Percentiles rank a stretch among this genome's conserved stretches.
Evolutionary conservation across 2,329 filamentous ascomycete species (phyloP).

Genomic region (Colletotrichum sp.): DNA sequence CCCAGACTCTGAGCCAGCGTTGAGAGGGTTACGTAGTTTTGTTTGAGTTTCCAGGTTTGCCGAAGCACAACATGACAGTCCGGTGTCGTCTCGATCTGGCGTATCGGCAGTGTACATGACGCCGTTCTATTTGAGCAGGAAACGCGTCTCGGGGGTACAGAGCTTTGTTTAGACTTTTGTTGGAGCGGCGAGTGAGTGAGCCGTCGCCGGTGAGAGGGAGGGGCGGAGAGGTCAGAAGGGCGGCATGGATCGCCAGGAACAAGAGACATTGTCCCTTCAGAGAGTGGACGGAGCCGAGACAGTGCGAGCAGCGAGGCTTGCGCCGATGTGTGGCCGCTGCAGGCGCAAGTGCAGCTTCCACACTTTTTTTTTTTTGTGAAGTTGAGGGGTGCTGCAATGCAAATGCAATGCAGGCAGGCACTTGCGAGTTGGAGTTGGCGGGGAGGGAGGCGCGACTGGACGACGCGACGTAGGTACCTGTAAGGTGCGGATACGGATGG

Average conservation of each 20-base stretch:
- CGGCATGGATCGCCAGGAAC: constrained; percentile 12
- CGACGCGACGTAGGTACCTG: neutral
- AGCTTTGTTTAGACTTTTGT: neutral
- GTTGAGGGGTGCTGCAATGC: neutral
- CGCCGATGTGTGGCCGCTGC: neutral
- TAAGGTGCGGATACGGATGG: neutral
- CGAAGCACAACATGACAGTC: neutral
- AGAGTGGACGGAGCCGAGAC: neutral
- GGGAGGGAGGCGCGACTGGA: neutral
- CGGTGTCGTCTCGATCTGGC: neutral
- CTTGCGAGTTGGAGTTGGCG: neutral
- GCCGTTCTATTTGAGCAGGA: neutral
- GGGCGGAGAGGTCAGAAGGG: neutral
- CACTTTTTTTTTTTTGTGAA: neutral
- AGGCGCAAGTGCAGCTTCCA: neutral
- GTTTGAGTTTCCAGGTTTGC: neutral
- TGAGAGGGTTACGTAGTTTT: neutral
- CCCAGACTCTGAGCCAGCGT: neutral
- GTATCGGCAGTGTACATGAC: constrained; percentile 4
- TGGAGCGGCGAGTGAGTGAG: neutral
- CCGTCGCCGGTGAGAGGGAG: neutral
- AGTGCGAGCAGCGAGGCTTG: neutral
- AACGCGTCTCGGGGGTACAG: neutral
- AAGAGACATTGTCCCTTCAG: neutral
- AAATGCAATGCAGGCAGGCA: neutral